Conservation (phyloP, 495 filamentous ascomycete genomes). For the Daldinia childiae region DNA sequence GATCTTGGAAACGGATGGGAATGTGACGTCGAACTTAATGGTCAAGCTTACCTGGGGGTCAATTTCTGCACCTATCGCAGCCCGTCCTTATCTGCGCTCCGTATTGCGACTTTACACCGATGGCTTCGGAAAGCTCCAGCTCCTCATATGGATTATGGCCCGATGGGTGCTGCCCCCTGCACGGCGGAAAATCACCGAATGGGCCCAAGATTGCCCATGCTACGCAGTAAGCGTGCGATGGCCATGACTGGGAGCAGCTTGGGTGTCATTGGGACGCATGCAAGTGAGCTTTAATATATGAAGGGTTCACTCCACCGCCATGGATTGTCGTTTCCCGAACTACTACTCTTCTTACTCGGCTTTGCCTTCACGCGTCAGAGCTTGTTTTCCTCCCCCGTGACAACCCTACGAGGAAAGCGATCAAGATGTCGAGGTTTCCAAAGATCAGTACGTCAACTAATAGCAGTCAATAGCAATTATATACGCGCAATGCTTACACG, state of each 20-base stretch:
- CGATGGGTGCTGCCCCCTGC: constrained; percentile 25
- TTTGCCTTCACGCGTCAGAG: constrained; percentile 20
- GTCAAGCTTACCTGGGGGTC: constrained; percentile 21
- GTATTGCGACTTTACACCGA: constrained; percentile 12
- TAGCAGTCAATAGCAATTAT: background rate
- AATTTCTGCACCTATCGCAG: constrained; percentile 48
- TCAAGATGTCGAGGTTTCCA: constrained; percentile 46
- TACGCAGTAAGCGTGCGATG: constrained; percentile 26
- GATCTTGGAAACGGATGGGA: constrained; percentile 24
- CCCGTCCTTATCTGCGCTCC: constrained; percentile 17
- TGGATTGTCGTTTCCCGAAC: constrained; percentile 4
- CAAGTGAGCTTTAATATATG: constrained; percentile 41
- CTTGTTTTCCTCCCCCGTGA: constrained; percentile 13
- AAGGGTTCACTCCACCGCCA: constrained; percentile 35
- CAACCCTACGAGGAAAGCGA: constrained; percentile 19
- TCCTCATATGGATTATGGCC: constrained; percentile 34
- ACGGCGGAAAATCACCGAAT: constrained; percentile 34
- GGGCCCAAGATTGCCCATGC: constrained; percentile 35
- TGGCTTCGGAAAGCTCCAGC: constrained; percentile 11
- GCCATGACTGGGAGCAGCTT: constrained; percentile 2
- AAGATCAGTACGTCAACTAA: constrained; percentile 43
- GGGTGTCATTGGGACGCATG: constrained; percentile 37
- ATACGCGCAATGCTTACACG: constrained; percentile 36
- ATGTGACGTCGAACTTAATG: constrained; percentile 38
- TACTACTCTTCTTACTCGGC: constrained; percentile 13